A percentile compares a stretch with the other conserved stretches of the same genome.
Evolutionary conservation across 2,329 filamentous ascomycete genomes (phyloP).

Genomic region (Penicillium sp.): DNA sequence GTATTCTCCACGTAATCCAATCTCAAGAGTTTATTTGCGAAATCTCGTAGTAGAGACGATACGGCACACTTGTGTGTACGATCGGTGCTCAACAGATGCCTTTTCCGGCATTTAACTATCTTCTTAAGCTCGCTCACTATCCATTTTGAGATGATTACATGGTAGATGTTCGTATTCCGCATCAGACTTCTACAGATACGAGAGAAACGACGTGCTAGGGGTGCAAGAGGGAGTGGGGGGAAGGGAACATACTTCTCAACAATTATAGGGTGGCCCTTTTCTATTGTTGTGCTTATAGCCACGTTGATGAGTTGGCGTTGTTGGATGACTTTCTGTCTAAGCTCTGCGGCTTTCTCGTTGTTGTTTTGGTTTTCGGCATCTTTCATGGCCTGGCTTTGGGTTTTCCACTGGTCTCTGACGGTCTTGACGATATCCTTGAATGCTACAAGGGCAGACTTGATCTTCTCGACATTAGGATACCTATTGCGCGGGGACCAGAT

Average conservation of each 20-base stretch:
- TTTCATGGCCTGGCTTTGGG: conserved; percentile 53
- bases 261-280: conserved; percentile 44
- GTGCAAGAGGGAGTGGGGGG: conserved; percentile 14
- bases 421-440: conserved; percentile 59
- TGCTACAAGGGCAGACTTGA: conserved; percentile 52
- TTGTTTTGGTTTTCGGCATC: conserved; percentile 57
- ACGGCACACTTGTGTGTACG: conserved; percentile 5
- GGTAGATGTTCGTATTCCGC: conserved; percentile 31
- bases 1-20: conserved; percentile 6
- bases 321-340: conserved; percentile 55
- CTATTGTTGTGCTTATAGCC: conserved; percentile 41
- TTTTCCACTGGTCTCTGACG: conserved; percentile 60
- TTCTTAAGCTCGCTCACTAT: conserved; percentile 20
- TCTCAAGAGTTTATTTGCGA: conserved; percentile 12
- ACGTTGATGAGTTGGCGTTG: conserved; percentile 56
- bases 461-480: conserved; percentile 46
- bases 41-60: conserved; percentile 6
- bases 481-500: conserved; percentile 57
- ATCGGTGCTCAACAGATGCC: conserved; percentile 11
- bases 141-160: conserved; percentile 32
- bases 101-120: conserved; percentile 13
- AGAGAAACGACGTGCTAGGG: conserved; percentile 23
- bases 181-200: conserved; percentile 32
- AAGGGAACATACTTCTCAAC: conserved; percentile 47
- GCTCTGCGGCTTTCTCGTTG: conserved; percentile 49